phyloP scores from a whole-genome alignment of 1,284 basidiomycete species.

The Exsudoporus floridanus region DNA sequence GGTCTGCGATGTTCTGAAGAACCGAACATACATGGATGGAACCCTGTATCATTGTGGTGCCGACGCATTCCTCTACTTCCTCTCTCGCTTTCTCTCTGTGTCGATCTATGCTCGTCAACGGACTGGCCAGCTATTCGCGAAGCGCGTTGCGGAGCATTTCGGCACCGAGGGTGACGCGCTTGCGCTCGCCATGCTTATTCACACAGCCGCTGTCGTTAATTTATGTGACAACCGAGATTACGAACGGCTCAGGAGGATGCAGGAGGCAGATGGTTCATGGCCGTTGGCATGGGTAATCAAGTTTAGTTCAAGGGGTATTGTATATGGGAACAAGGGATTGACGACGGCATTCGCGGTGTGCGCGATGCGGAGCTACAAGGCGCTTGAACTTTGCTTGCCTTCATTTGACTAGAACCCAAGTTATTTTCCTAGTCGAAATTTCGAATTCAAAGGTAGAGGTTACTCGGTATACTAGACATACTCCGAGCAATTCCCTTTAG shows the following conservation, averaged over 20 bases:
- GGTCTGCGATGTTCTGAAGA: constrained; percentile 23
- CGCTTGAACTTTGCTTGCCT: constrained; percentile 14
- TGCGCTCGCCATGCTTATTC: constrained; percentile 22
- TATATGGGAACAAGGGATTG: constrained; percentile 21
- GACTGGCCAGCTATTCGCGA: constrained; percentile 19
- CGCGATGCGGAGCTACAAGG: constrained; percentile 17
- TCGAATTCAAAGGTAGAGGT: too few relatives aligned
- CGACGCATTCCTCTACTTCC: constrained; percentile 20
- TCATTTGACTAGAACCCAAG: constrained; percentile 5
- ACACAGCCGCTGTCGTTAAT: constrained; percentile 13
- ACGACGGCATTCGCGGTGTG: constrained; percentile 25
- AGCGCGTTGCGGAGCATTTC: constrained; percentile 19
- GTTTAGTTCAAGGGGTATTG: not conserved
- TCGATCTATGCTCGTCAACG: constrained; percentile 18
- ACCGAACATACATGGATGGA: constrained; percentile 20
- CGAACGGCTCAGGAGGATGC: constrained; percentile 20
- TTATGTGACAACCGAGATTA: constrained; percentile 18
- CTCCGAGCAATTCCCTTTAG: too few relatives aligned
- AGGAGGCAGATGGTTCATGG: constrained; percentile 24
- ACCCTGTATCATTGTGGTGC: constrained; percentile 23
- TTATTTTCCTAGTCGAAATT: too few relatives aligned
- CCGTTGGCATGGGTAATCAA: constrained; percentile 23
- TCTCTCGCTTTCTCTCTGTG: constrained; percentile 19
- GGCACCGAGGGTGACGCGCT: constrained; percentile 23
- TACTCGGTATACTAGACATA: too few relatives aligned